Evolutionary conservation across 257 asterid species (phyloP), one percentile per base, ranked within the genome.

Genomic region (Solanum medicagineum): DNA sequence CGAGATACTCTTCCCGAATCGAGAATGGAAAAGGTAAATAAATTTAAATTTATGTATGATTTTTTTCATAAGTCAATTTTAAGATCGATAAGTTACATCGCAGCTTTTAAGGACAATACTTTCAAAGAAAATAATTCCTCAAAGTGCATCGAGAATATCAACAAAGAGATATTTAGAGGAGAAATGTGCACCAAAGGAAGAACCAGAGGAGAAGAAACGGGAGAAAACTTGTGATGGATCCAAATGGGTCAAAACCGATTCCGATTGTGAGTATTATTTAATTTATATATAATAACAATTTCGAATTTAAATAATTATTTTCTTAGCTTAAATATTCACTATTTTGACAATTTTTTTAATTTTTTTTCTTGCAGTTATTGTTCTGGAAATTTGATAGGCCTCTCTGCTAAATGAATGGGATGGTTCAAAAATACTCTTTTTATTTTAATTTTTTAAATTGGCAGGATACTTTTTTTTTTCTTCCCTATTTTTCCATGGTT

Each of bases 71-170:
- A 36, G 5, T 36, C 42, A 36, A 36, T 0, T 56, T 56, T 36
- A 36, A 4, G 42, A 36, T 36, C 20, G 16, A 53, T 65, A 16
- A 51, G 40, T 19, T 85, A 2, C 4, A 2, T 4, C 82, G 5
- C 97, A 96, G 99, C 96, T 96, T 80, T 83, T 96, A 83, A 93
- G 98, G 89, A 91, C 96, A 87, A 90, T 96, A 93, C 92, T 96
- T 1, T 90, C 94, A 68, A 93, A 91, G 88, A 94, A 90, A 88
- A 90, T 95, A 79, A 82, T 90, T 81, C 86, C 93, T 10, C 95
- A 91, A 85, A 91, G 84, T 80, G 70, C 91, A 5, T 87, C 93
- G 26, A 90, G 94, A 88, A 86, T 90, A 16, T 88, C 94, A 5
- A 85, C 88, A 19, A 93, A 88, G 90, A 93, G 91, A 66, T 91